Evolutionary conservation across 2,329 filamentous ascomycete species (phyloP), one percentile per base, ranked within the genome.

Genomic region (Onygenales sp.): DNA sequence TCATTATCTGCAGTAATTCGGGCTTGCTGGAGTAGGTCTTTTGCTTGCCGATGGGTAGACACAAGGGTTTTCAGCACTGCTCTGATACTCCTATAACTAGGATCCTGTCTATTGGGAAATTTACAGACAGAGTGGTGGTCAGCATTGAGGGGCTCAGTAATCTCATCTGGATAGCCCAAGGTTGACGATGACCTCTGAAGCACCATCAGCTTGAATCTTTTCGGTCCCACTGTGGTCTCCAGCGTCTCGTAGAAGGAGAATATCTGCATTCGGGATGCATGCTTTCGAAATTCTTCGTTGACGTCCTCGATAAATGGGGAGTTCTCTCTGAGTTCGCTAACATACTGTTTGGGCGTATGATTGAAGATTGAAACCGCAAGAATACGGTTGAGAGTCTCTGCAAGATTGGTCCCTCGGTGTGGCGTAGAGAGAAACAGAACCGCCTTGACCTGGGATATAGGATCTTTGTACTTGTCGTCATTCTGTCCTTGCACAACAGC

Each of bases 101-200:
- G 54, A 56, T 69, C 66, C 5, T 47, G 11, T 5, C 44, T 51
- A 44, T 43, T 58, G 5, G 52, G 32, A 54, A 60, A 70, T 51
- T 68, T 70, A 59, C 63, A 66, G 4, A 70, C 59, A 10, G 36
- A 39, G 27, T 64, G 63, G 53, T 70, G 67, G 54, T 67, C 61
- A 9, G 65, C 66, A 56, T 64, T 55, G 4, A 67, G 36, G 7
- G 54, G 40, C 14, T 46, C 54, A 14, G 52, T 58, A 3, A 48
- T 53, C 49, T 68, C 64, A 5, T 59, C 57, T 2, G 48, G 52
- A 55, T 62, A 67, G 8, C 62, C 65, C 9, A 67, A 52, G 1
- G 57, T 54, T 14, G 65, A 62, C 1, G 58, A 62, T 9, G 62
- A 58, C 43, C 54, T 58, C 8, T 57, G 49, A 2, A 68, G 55